phyloP scores from a whole-genome alignment of 495 filamentous ascomycete species.

The Neurospora tetraspora region DNA sequence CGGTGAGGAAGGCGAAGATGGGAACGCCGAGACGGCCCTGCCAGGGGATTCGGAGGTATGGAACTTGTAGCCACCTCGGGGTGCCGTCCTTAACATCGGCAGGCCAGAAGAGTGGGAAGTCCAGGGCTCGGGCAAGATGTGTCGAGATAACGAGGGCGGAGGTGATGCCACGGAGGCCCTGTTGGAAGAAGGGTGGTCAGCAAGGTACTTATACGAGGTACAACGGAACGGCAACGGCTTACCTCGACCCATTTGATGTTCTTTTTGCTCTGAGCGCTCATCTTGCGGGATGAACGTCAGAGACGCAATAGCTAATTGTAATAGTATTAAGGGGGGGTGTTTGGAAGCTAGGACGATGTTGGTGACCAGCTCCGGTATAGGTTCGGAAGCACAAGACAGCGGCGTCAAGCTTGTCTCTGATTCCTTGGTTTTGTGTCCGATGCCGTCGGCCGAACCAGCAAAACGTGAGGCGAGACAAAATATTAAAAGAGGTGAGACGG shows the following conservation, averaged over 20 bases:
- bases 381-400: neutral
- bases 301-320: neutral
- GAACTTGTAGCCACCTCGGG: slow-evolving; percentile 46
- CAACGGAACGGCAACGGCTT: no score
- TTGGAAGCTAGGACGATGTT: neutral
- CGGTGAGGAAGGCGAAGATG: slow-evolving; percentile 57
- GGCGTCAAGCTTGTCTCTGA: neutral
- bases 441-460: neutral
- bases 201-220: no score
- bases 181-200: neutral
- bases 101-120: slow-evolving; percentile 47
- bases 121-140: slow-evolving; percentile 51
- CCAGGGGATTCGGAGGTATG: slow-evolving; percentile 51
- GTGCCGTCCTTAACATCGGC: slow-evolving; percentile 33
- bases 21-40: slow-evolving; percentile 56
- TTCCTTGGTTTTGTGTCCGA: neutral
- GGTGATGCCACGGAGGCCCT: slow-evolving; percentile 57
- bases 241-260: slow-evolving; percentile 33
- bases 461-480: neutral
- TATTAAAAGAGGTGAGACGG: neutral
- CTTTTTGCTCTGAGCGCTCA: slow-evolving; percentile 16
- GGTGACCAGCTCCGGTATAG: neutral
- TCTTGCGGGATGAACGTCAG: slow-evolving; percentile 1
- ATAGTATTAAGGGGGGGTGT: neutral
- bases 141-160: slow-evolving; percentile 54